Evolutionary conservation across 2,329 filamentous ascomycete genomes (phyloP), one percentile per base, ranked within the genome.

Genomic region (Fusarium metavorans): DNA sequence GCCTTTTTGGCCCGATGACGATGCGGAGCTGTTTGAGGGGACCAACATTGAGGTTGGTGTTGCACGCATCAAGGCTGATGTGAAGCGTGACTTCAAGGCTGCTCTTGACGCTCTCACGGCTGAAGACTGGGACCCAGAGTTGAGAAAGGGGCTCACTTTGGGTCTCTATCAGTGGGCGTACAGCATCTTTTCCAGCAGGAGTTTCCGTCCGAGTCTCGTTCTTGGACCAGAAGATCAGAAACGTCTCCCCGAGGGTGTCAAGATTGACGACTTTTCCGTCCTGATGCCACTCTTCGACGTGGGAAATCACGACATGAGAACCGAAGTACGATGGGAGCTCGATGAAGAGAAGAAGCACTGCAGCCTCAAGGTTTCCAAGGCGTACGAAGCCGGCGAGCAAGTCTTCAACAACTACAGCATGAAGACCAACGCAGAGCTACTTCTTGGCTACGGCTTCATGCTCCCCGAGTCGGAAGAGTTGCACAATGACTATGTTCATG

Each of bases 381-480:
- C 75, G 1, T 87, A 91, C 75, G 58, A 73, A 6, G 82, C 89
- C 0, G 90, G 91, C 0, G 81, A 89, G 34, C 89, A 91, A 74
- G 81, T 91, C 27, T 92, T 87, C 77, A 94, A 94, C 83, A 94
- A 94, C 80, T 95, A 95, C 78, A 93, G 93, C 34, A 81, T 85
- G 78, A 93, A 94, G 81, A 93, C 92, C 8, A 95, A 95, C 77
- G 92, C 92, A 68, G 92, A 94, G 82, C 83, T 93, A 27, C 85
- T 93, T 1, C 83, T 92, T 2, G 90, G 88, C 0, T 93, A 93
- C 77, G 90, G 90, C 3, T 92, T 92, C 78, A 85, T 89, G 71
- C 78, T 92, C 0, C 85, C 87, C 2, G 82, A 86, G 63, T 85
- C 84, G 0, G 80, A 82, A 0, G 80, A 77, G 6, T 81, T 91